Percentiles rank a stretch among this genome's conserved stretches.
Evolutionary conservation across 2,329 filamentous ascomycete species (phyloP).

Genomic region (Alternaria rosae): DNA sequence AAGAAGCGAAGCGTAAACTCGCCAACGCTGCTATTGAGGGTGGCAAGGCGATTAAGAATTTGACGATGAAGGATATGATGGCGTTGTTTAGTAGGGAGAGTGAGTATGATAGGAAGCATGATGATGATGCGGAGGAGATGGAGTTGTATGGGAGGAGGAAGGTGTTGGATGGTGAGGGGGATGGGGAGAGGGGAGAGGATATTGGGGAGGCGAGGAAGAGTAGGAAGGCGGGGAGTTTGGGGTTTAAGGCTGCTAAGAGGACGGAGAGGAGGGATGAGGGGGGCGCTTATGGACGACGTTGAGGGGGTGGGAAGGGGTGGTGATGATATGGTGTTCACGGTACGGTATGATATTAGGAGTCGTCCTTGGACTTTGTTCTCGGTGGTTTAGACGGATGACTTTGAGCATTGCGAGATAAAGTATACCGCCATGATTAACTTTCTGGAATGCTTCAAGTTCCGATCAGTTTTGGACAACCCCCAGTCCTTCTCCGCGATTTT

Average conservation of each 20-base stretch:
- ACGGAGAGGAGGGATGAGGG: slow-evolving; percentile 42
- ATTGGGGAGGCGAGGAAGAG: slow-evolving; percentile 10
- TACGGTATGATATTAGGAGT: not conserved
- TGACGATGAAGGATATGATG: slow-evolving; percentile 92
- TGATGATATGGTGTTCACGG: not conserved
- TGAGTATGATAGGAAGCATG: slow-evolving; percentile 57
- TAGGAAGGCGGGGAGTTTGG: slow-evolving; percentile 42
- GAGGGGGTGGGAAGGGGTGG: not conserved
- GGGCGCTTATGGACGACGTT: slow-evolving; percentile 48
- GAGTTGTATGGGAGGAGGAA: slow-evolving; percentile 46
- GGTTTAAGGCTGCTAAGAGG: slow-evolving; percentile 26
- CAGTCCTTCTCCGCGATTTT: too few species aligned
- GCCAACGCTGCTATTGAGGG: slow-evolving; percentile 92
- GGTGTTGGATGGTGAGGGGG: slow-evolving; percentile 32
- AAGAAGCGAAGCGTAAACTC: slow-evolving; percentile 90
- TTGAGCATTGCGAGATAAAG: not conserved
- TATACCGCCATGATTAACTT: not conserved
- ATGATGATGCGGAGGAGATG: slow-evolving; percentile 45
- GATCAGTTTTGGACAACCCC: too few species aligned
- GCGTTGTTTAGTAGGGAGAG: slow-evolving; percentile 81
- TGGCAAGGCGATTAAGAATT: slow-evolving; percentile 78
- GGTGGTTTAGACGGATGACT: fast-evolving
- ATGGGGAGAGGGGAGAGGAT: slow-evolving; percentile 20
- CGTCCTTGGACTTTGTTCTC: not conserved
- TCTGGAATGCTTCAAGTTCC: too few species aligned